A percentile compares a stretch with the other conserved stretches of the same genome.
phyloP scores from a whole-genome alignment of 805 yeast species.

The Suhomyces sp. region DNA sequence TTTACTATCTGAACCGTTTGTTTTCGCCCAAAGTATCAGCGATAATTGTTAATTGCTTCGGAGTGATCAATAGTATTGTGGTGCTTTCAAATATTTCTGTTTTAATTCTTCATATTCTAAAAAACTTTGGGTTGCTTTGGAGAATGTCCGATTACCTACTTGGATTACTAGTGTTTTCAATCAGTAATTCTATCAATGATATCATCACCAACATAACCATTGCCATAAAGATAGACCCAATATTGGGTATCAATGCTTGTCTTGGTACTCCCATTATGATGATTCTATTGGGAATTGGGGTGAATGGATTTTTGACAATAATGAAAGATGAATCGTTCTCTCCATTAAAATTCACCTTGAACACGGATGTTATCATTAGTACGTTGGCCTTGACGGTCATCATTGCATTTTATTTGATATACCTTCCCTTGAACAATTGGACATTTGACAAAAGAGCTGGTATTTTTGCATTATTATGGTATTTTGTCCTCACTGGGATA shows the following conservation, averaged over 20 bases:
- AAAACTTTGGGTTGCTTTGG: conserved; percentile 45
- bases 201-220: conserved; percentile 49
- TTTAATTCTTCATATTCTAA: conserved; percentile 27
- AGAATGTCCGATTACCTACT: conserved; percentile 44
- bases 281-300: conserved; percentile 49
- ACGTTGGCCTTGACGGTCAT: conserved; percentile 24
- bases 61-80: conserved; percentile 24
- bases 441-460: conserved; percentile 30
- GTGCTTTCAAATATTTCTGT: conserved; percentile 26
- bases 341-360: conserved; percentile 19
- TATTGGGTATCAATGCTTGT: conserved; percentile 49
- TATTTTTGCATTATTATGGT: conserved; percentile 19
- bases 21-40: background rate
- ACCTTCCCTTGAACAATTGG: conserved; percentile 35
- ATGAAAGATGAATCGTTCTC: background rate
- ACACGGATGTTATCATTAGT: conserved; percentile 21
- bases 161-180: conserved; percentile 47
- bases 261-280: conserved; percentile 52
- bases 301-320: conserved; percentile 30
- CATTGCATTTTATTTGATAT: conserved; percentile 19
- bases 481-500: conserved; percentile 15
- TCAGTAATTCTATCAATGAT: conserved; percentile 53
- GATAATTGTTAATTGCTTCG: conserved; percentile 13
- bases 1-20: background rate
- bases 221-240: conserved; percentile 35